Conservation (phyloP, 176 grass and related monocot genomes). For the Ananas comosus region DNA sequence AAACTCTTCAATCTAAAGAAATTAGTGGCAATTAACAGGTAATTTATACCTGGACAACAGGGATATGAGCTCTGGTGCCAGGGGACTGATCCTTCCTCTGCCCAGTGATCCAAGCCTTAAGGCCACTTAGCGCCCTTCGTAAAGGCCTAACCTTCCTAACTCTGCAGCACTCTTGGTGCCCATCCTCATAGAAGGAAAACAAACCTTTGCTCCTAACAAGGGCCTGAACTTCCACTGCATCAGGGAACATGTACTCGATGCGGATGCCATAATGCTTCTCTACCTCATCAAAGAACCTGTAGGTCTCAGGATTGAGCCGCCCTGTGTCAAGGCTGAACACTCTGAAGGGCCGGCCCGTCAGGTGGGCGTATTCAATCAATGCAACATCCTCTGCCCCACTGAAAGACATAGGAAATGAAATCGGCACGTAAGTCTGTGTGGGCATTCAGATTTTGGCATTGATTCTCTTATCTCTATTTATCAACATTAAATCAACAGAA, state of each 20-base stretch:
- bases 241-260: slow-evolving; percentile 98
- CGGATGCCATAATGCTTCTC: slow-evolving; percentile 84
- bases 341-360: slow-evolving; percentile 69
- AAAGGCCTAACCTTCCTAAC: slow-evolving; percentile 82
- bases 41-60: slow-evolving; percentile 51
- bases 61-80: slow-evolving; percentile 77
- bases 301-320: slow-evolving; percentile 81
- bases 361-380: slow-evolving; percentile 78
- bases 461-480: no score
- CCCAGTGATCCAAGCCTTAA: slow-evolving; percentile 86
- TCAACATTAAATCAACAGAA: no score
- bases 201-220: slow-evolving; percentile 83
- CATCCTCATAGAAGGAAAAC: slow-evolving; percentile 96
- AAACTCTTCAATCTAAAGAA: no score
- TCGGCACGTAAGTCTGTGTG: no score
- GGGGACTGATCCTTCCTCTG: slow-evolving; percentile 95
- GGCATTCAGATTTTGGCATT: no score
- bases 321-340: slow-evolving; percentile 95
- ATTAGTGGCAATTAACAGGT: no score
- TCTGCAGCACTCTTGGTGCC: slow-evolving; percentile 96
- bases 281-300: slow-evolving; percentile 72
- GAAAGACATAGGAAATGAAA: slow-evolving; percentile 4
- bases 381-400: slow-evolving; percentile 92
- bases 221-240: slow-evolving; percentile 63
- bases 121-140: slow-evolving; percentile 54